Evolutionary conservation across 1,139 yeast genomes (phyloP).

Genomic region (Suhomyces guaymorum): DNA sequence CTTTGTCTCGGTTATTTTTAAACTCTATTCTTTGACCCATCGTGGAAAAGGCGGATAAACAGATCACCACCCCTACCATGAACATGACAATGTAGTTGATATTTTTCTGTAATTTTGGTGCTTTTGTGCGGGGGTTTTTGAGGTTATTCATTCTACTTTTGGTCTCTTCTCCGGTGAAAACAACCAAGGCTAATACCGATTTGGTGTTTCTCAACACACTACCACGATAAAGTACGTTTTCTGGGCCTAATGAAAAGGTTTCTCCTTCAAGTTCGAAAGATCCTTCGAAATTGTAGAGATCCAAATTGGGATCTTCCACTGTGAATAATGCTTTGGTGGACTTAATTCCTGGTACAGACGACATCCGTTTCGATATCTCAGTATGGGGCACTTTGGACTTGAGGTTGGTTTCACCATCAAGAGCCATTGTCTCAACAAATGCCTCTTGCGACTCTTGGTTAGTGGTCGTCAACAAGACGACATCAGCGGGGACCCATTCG

Average conservation of each 20-base stretch:
- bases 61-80: conserved; percentile 81
- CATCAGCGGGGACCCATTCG: conserved; percentile 94
- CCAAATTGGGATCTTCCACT: conserved; percentile 88
- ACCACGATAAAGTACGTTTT: conserved; percentile 85
- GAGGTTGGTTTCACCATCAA: conserved; percentile 94
- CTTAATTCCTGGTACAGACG: conserved; percentile 53
- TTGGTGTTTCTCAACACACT: conserved; percentile 82
- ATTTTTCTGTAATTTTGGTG: conserved; percentile 83
- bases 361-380: conserved; percentile 53
- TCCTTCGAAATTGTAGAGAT: conserved; percentile 91
- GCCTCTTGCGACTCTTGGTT: conserved; percentile 66
- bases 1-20: conserved; percentile 41
- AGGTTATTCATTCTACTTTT: conserved; percentile 95
- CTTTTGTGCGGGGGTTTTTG: conserved; percentile 84
- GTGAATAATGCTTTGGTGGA: conserved; percentile 54
- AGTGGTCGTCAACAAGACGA: conserved; percentile 64
- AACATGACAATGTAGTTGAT: conserved; percentile 82
- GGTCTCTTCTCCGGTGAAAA: conserved; percentile 94
- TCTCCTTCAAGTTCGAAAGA: conserved; percentile 38
- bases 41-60: conserved; percentile 75
- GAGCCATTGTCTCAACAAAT: conserved; percentile 92
- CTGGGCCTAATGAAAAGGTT: conserved; percentile 67
- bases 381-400: conserved; percentile 71
- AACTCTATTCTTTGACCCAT: conserved; percentile 70
- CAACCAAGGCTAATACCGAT: conserved; percentile 71